phyloP scores from a whole-genome alignment of 495 filamentous ascomycete species.

The Trichoderma virens region DNA sequence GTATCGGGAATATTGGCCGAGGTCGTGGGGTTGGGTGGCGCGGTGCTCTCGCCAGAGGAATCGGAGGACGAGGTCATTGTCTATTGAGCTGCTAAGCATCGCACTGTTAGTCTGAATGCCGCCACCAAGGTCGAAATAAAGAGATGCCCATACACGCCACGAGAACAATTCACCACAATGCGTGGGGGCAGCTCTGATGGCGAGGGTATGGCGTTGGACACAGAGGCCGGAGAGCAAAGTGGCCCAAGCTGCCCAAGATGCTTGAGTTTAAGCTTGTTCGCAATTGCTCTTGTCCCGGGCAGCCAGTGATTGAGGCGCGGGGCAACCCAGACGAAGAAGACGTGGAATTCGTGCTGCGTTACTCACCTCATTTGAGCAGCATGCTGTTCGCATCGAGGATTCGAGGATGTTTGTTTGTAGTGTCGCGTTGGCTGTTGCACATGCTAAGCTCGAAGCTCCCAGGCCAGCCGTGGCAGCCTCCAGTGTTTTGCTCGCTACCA shows the following conservation, averaged over 20 bases:
- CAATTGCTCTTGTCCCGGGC: neutral
- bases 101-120: neutral
- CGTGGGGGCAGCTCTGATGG: neutral
- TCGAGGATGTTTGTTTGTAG: neutral
- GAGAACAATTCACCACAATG: neutral
- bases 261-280: neutral
- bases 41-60: neutral
- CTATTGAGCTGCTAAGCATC: neutral
- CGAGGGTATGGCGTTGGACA: neutral
- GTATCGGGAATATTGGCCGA: neutral
- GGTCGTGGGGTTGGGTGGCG: neutral
- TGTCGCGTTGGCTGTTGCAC: neutral
- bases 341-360: neutral
- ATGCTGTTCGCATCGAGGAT: slow-evolving; percentile 1
- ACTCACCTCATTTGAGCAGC: slow-evolving; percentile 9
- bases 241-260: neutral
- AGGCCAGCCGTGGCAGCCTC: neutral
- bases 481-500: neutral
- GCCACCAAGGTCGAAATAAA: neutral
- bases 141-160: neutral
- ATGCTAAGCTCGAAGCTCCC: neutral
- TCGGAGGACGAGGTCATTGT: slow-evolving; percentile 5
- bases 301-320: neutral
- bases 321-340: neutral
- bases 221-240: neutral